Evolutionary conservation across 352 stramenopile genomes (phyloP).

Genomic region (Pythium myriotylum): DNA sequence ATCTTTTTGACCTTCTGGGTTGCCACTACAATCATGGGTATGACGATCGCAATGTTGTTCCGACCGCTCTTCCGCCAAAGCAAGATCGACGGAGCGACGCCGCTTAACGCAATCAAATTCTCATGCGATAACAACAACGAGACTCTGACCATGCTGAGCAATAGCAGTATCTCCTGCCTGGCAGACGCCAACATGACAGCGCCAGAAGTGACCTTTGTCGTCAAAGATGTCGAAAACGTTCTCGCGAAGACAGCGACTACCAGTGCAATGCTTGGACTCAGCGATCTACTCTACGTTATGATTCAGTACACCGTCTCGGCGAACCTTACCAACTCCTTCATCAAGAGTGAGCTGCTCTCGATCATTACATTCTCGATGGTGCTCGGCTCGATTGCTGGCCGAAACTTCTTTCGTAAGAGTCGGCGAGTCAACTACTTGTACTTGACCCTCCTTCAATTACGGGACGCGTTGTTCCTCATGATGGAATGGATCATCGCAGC

Average conservation of each 20-base stretch:
- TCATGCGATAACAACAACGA: constrained; percentile 49
- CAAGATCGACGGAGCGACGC: neutral
- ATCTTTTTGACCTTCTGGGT: constrained; percentile 62
- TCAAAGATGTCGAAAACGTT: constrained; percentile 50
- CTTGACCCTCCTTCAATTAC: constrained; percentile 59
- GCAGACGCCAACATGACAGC: neutral
- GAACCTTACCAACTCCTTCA: constrained; percentile 62
- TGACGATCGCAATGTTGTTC: constrained; percentile 57
- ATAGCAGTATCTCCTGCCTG: neutral
- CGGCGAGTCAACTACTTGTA: constrained; percentile 63
- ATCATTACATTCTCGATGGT: constrained; percentile 70
- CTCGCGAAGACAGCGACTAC: constrained; percentile 39
- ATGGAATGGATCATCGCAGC: constrained; percentile 5
- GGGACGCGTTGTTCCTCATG: constrained; percentile 68
- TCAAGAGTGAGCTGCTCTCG: constrained; percentile 45
- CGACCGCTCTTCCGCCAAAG: constrained; percentile 46
- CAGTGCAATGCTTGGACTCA: constrained; percentile 49
- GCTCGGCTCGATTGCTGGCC: constrained; percentile 48
- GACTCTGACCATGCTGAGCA: neutral
- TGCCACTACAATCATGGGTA: constrained; percentile 44
- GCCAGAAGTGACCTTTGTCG: constrained; percentile 28
- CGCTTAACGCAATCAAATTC: constrained; percentile 43
- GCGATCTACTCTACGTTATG: constrained; percentile 54
- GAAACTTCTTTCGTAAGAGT: constrained; percentile 55
- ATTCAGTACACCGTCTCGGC: constrained; percentile 51